These are phyloP conservation scores for Loxodes magnus DNA, from an alignment of 73 alveolate species.

Conservation along the genomic window DNA sequence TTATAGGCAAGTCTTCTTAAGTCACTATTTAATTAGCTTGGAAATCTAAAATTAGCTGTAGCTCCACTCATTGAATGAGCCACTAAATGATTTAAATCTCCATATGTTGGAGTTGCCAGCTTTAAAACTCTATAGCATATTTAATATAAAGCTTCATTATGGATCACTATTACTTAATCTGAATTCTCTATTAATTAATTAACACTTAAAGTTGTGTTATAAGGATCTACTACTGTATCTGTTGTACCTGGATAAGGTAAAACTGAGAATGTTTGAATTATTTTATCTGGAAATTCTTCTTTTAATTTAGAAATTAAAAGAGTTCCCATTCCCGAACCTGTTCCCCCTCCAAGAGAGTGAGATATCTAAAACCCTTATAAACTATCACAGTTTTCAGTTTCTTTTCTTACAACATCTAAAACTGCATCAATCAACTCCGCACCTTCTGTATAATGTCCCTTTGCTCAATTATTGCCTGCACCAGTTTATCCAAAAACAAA, in stretches of 20 bases:
- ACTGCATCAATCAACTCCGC: constrained; percentile 89
- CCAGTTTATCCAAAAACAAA: constrained; percentile 95
- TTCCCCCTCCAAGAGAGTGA: constrained; percentile 91
- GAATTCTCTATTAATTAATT: constrained; percentile 92
- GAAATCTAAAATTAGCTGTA: constrained; percentile 96
- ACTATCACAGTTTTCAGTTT: constrained; percentile 91
- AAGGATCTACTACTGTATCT: constrained; percentile 87
- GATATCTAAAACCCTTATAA: constrained; percentile 86
- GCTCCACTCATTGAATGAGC: constrained; percentile 94
- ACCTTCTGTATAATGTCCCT: constrained; percentile 97
- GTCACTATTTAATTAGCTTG: constrained; percentile 94
- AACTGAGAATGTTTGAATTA: constrained; percentile 87
- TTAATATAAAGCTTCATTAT: constrained; percentile 96
- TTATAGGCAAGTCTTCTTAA: constrained; percentile 95
- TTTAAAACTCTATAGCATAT: constrained; percentile 94
- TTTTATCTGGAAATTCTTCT: constrained; percentile 91
- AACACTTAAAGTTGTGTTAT: constrained; percentile 93
- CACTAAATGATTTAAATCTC: constrained; percentile 95
- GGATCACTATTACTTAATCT: constrained; percentile 93
- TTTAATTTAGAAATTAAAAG: constrained; percentile 83
- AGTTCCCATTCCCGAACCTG: constrained; percentile 97
- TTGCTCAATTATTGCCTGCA: constrained; percentile 99
- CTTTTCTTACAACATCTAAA: constrained; percentile 87
- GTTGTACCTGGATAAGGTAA: constrained; percentile 87
- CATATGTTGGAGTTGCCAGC: constrained; percentile 97